Conservation (phyloP, 768 basidiomycete species). For the Amanita jacksonii region DNA sequence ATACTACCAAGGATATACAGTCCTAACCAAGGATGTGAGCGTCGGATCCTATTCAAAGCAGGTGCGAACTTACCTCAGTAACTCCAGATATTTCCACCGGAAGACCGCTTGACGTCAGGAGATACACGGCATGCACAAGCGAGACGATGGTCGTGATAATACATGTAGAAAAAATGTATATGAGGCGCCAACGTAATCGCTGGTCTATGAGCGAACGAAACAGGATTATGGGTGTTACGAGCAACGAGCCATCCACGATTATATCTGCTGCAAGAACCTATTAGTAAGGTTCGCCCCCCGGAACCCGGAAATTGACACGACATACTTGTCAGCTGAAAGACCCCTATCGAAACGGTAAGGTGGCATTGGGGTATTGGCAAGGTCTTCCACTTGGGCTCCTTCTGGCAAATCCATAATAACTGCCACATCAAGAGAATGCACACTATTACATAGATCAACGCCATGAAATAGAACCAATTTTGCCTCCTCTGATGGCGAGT, state of each 20-base stretch:
- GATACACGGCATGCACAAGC: constrained; percentile 34
- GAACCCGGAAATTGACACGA: constrained; percentile 6
- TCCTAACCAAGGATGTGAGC: constrained; percentile 14
- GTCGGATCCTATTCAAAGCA: not conserved
- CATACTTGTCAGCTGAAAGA: constrained; percentile 46
- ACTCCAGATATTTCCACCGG: constrained; percentile 28
- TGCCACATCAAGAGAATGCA: constrained; percentile 31
- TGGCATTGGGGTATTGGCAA: constrained; percentile 27
- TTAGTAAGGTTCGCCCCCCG: too few species aligned
- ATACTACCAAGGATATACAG: constrained; percentile 27
- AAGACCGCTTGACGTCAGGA: constrained; percentile 21
- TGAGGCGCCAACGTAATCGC: constrained; percentile 28
- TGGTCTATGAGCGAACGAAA: constrained; percentile 32
- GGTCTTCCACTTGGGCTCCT: constrained; percentile 30
- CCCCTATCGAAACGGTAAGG: constrained; percentile 35
- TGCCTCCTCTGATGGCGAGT: constrained; percentile 25
- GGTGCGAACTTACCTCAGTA: constrained; percentile 27
- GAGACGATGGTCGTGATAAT: constrained; percentile 38
- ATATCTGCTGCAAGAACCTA: constrained; percentile 29
- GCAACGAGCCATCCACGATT: constrained; percentile 35
- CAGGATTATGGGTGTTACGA: constrained; percentile 34
- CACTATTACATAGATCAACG: constrained; percentile 20
- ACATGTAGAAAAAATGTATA: constrained; percentile 46
- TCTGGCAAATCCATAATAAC: constrained; percentile 36
- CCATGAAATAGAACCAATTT: constrained; percentile 20